phyloP scores from a whole-genome alignment of 345 rosid species.

The Sonneratia alba region DNA sequence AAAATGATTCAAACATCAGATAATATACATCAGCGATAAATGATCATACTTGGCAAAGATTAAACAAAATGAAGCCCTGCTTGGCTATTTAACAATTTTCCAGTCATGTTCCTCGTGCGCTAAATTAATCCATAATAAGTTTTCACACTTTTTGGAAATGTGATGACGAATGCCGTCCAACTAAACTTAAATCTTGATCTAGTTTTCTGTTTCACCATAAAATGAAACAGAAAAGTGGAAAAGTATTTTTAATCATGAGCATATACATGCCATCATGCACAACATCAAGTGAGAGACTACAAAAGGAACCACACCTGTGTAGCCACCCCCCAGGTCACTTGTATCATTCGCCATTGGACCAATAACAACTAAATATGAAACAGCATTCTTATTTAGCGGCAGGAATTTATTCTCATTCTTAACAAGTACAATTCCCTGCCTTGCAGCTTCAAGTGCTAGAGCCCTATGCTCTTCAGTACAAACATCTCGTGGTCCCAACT shows the following conservation, averaged over 20 bases:
- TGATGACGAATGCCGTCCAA: neutral
- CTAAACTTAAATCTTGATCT: neutral
- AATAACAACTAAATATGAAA: slow-evolving; percentile 59
- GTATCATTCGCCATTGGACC: slow-evolving; percentile 65
- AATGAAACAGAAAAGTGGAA: neutral
- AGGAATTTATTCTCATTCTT: slow-evolving; percentile 64
- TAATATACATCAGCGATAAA: neutral
- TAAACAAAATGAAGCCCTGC: neutral
- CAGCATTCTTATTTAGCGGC: slow-evolving; percentile 42
- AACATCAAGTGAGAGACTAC: neutral
- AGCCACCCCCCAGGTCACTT: slow-evolving; percentile 64
- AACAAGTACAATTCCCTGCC: slow-evolving; percentile 87
- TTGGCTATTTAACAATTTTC: neutral
- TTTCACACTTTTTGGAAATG: neutral
- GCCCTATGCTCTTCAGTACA: slow-evolving; percentile 56
- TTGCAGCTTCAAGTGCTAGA: slow-evolving; percentile 77
- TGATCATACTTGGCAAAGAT: neutral
- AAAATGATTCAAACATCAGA: slow-evolving; percentile 4
- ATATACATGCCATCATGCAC: neutral
- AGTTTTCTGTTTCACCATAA: neutral
- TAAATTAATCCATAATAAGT: too few species aligned
- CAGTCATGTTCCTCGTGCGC: neutral
- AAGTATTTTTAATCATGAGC: neutral
- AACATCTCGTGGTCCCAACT: slow-evolving; percentile 48
- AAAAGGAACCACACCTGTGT: slow-evolving; percentile 39